Percentiles rank a stretch among this genome's conserved stretches.
Evolutionary conservation across 371 early-diverging fungal species (phyloP).

Genomic region (Mucor irregularis): DNA sequence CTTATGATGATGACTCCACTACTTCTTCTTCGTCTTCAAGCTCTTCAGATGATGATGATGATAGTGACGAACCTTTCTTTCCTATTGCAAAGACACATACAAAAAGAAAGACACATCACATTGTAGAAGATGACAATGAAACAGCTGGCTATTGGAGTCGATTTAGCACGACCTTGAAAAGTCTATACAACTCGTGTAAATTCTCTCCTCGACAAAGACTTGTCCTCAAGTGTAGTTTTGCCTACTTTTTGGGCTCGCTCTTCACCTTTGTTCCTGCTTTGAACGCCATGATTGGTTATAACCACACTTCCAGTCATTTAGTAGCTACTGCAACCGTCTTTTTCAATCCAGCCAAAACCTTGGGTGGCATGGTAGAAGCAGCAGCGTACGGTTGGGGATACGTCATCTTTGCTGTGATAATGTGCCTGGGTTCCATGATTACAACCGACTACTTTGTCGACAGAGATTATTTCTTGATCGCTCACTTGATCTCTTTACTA

Average conservation of each 20-base stretch:
- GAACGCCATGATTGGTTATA: constrained; percentile 44
- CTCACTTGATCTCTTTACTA: constrained; percentile 50
- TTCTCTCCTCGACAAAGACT: constrained; percentile 39
- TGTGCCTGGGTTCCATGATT: constrained; percentile 56
- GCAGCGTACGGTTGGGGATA: constrained; percentile 61
- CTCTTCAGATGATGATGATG: constrained; percentile 14
- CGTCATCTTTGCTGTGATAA: constrained; percentile 47
- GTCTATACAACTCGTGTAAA: neutral
- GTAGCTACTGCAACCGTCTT: constrained; percentile 69
- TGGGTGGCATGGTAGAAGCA: constrained; percentile 72
- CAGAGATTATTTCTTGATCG: constrained; percentile 34
- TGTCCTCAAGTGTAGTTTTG: constrained; percentile 64
- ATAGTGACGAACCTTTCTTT: constrained; percentile 35
- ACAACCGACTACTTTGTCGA: constrained; percentile 63
- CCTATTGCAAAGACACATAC: constrained; percentile 14
- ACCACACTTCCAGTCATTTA: constrained; percentile 53
- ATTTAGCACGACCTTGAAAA: neutral
- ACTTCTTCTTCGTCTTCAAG: constrained; percentile 19
- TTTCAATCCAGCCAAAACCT: constrained; percentile 67
- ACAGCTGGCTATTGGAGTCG: neutral
- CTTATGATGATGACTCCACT: neutral
- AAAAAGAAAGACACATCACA: constrained; percentile 7
- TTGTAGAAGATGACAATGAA: constrained; percentile 1
- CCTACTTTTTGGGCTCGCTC: constrained; percentile 61
- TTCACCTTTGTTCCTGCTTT: constrained; percentile 64